Evolutionary conservation across 2,329 filamentous ascomycete species (phyloP), one percentile per base, ranked within the genome.

Genomic region (Microthyrium microscopicum): DNA sequence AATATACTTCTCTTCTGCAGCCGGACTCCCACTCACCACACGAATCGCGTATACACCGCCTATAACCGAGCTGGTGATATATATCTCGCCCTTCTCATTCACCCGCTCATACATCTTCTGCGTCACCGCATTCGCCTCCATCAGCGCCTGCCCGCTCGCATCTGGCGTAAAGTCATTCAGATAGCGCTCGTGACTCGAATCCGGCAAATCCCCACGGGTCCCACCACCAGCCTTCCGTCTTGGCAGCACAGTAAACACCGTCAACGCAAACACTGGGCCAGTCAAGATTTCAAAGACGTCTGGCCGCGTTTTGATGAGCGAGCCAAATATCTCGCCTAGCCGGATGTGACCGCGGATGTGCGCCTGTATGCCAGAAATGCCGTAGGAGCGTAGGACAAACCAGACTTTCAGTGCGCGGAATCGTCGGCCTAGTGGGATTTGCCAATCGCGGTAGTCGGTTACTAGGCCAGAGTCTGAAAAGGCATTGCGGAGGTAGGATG

Each of bases 361-460:
- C 4, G 58, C 65, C 44, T 73, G 74, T 47, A 95, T 56, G 0
- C 85, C 87, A 20, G 65, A 63, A 33, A 91, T 59, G 1, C 87
- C 87, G 49, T 84, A 93, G 27, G 69, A 75, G 28, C 87, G 67
- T 46, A 94, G 61, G 5, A 95, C 84, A 51, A 94, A 94, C 87
- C 87, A 95, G 41, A 93, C 75, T 61, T 95, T 95, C 37, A 95
- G 58, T 3, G 77, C 73, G 39, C 87, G 70, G 66, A 95, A 95
- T 12, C 87, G 68, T 3, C 87, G 67, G 6, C 87, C 87, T 0
- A 95, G 73, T 0, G 87, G 84, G 46, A 95, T 91, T 58, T 93
- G 84, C 87, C 87, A 95, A 62, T 95, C 85, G 29, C 87, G 73
- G 61, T 93, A 94, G 56, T 95, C 87, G 17, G 83, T 93, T 1